Percentiles rank a stretch among this genome's conserved stretches.
Evolutionary conservation across 768 basidiomycete species (phyloP).

Genomic region (Boletus vermiculosoides): DNA sequence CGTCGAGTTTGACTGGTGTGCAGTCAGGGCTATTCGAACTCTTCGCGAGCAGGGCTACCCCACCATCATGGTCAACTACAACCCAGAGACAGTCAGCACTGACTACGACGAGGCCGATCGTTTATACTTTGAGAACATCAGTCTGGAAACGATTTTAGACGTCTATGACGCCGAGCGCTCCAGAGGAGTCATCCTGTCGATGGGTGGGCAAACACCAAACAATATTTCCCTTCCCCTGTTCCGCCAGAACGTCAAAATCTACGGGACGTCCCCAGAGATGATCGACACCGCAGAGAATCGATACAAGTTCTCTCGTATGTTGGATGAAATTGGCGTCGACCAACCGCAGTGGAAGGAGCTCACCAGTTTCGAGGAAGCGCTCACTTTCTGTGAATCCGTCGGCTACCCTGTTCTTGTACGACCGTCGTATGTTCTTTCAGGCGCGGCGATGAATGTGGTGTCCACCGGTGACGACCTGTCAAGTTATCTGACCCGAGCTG

Average conservation of each 20-base stretch:
- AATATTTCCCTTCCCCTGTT: constrained; percentile 95
- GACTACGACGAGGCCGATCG: constrained; percentile 99
- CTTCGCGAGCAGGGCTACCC: constrained; percentile 92
- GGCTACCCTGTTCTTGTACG: constrained; percentile 95
- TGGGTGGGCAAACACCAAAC: constrained; percentile 99
- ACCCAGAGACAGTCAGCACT: constrained; percentile 98
- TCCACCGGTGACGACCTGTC: constrained; percentile 88
- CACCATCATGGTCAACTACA: constrained; percentile 99
- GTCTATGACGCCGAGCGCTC: constrained; percentile 92
- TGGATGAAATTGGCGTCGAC: constrained; percentile 98
- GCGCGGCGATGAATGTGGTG: constrained; percentile 99
- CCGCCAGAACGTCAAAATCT: constrained; percentile 97
- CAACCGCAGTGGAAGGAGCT: constrained; percentile 98
- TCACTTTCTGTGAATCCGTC: constrained; percentile 87
- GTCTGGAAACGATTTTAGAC: constrained; percentile 92
- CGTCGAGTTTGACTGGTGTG: constrained; percentile 99
- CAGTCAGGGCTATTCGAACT: constrained; percentile 94
- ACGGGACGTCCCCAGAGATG: constrained; percentile 98
- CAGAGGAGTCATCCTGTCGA: constrained; percentile 90
- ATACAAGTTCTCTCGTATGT: constrained; percentile 97
- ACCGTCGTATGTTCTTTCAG: constrained; percentile 98
- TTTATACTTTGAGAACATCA: constrained; percentile 98
- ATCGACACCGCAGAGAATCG: constrained; percentile 99
- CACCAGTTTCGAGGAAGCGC: constrained; percentile 85
- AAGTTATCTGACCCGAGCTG: constrained; percentile 91